A percentile compares a stretch with the other conserved stretches of the same genome.
These are phyloP conservation scores for Petasospora fabianii DNA, from an alignment of 1,139 yeast genomes.

Conservation along the genomic window DNA sequence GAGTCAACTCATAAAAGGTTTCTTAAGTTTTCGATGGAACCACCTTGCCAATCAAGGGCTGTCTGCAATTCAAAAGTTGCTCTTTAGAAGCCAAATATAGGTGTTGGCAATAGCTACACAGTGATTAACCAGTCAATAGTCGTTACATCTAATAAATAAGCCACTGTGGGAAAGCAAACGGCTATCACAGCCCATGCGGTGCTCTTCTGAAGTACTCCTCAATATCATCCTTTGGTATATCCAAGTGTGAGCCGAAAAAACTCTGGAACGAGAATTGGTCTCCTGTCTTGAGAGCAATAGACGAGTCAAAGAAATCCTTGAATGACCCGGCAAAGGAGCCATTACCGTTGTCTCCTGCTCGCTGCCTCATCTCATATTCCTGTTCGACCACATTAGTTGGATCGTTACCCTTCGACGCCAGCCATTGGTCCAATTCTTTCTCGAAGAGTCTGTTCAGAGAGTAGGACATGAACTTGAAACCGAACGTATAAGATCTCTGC, in stretches of 20 bases:
- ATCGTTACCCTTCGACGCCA: background rate
- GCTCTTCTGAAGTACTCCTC: slow-evolving; percentile 12
- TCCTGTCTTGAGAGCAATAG: slow-evolving; percentile 3
- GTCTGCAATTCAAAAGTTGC: too few species aligned
- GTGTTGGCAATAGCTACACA: too few species aligned
- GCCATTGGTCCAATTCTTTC: slow-evolving; percentile 5
- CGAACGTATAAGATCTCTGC: slow-evolving; percentile 4
- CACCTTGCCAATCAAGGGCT: too few species aligned
- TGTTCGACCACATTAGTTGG: too few species aligned
- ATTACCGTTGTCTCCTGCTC: background rate
- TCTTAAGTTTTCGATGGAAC: too few species aligned
- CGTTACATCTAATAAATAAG: too few species aligned
- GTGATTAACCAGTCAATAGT: too few species aligned
- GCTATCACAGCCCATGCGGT: background rate
- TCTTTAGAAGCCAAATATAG: too few species aligned
- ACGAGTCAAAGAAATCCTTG: slow-evolving; percentile 10
- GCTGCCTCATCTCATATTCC: too few species aligned
- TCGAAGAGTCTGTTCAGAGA: slow-evolving; percentile 5
- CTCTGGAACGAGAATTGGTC: slow-evolving; percentile 10
- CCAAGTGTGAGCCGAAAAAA: slow-evolving; percentile 8
- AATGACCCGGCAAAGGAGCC: slow-evolving; percentile 10
- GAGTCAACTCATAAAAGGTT: too few species aligned
- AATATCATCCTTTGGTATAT: slow-evolving; percentile 7
- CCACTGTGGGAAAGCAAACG: too few species aligned
- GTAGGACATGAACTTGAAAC: slow-evolving; percentile 6